These are phyloP conservation scores for Calocera viscosa DNA, from an alignment of 768 basidiomycete species.

Conservation along the genomic window DNA sequence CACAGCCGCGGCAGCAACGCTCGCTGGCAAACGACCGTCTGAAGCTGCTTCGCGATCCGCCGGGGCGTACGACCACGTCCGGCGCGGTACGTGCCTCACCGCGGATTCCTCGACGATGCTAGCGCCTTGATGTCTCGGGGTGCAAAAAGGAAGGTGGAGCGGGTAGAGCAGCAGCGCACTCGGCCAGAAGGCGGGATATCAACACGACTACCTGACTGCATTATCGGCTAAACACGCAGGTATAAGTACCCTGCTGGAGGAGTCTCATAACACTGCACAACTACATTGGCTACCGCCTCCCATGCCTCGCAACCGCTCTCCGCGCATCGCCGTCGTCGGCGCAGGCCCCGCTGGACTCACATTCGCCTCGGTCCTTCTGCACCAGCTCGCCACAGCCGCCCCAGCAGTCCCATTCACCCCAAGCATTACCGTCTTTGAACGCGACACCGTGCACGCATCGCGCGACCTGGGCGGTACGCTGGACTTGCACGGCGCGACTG, in stretches of 20 bases:
- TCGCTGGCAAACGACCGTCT: too few species aligned
- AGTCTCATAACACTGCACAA: background rate
- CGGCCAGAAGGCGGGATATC: too few species aligned
- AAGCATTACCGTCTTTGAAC: constrained; percentile 20
- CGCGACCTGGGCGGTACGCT: constrained; percentile 22
- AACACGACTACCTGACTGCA: too few species aligned
- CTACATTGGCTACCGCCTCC: background rate
- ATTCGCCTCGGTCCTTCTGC: constrained; percentile 24
- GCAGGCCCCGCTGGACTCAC: constrained; percentile 24
- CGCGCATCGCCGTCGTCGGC: constrained; percentile 20
- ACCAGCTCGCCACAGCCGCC: constrained; percentile 13
- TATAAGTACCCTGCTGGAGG: too few species aligned
- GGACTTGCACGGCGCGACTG: constrained; percentile 24
- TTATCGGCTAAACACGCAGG: too few species aligned
- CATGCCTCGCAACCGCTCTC: background rate
- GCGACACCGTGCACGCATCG: constrained; percentile 14
- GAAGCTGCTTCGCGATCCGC: too few species aligned
- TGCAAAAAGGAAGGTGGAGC: too few species aligned
- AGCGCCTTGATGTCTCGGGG: too few species aligned
- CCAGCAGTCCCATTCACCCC: background rate
- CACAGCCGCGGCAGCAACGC: too few species aligned
- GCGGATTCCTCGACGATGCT: too few species aligned
- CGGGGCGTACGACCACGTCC: background rate
- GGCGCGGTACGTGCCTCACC: too few species aligned
- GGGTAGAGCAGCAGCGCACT: too few species aligned